A percentile compares a stretch with the other conserved stretches of the same genome.
phyloP scores from a whole-genome alignment of 441 rosid genomes.

The Populus hybrid region DNA sequence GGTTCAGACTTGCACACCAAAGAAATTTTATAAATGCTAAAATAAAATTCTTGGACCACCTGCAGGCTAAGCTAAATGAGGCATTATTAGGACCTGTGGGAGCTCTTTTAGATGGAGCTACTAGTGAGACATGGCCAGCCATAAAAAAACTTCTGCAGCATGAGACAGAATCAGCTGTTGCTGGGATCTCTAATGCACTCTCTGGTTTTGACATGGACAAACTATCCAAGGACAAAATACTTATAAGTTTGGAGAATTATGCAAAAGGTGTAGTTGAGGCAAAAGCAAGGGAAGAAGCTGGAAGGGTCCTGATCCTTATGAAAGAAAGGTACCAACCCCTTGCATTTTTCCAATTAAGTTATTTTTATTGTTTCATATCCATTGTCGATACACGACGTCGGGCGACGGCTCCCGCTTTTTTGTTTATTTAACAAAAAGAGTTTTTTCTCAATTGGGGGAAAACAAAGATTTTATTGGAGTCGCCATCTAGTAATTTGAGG shows the following conservation, averaged over 20 bases:
- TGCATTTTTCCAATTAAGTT: slow-evolving; percentile 16
- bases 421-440: too few relatives aligned
- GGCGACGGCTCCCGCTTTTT: too few relatives aligned
- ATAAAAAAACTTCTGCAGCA: slow-evolving; percentile 70
- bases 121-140: slow-evolving; percentile 82
- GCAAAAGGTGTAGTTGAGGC: slow-evolving; percentile 83
- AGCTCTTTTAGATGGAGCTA: slow-evolving; percentile 91
- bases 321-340: slow-evolving; percentile 69
- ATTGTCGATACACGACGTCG: too few relatives aligned
- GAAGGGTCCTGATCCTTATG: slow-evolving; percentile 83
- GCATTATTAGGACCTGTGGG: slow-evolving; percentile 89
- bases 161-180: slow-evolving; percentile 73
- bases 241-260: slow-evolving; percentile 47
- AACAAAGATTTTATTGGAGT: too few relatives aligned
- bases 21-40: neutral
- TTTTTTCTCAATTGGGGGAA: too few relatives aligned
- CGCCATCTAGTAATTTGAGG: too few relatives aligned
- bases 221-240: slow-evolving; percentile 60
- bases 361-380: slow-evolving; percentile 10
- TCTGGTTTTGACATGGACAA: slow-evolving; percentile 83
- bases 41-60: neutral
- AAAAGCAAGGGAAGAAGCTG: slow-evolving; percentile 93
- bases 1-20: neutral
- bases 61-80: slow-evolving; percentile 75
- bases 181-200: slow-evolving; percentile 64